Percentiles rank a stretch among this genome's conserved stretches.
phyloP scores from a whole-genome alignment of 2,329 filamentous ascomycete species.

The Apiospora arundinis region DNA sequence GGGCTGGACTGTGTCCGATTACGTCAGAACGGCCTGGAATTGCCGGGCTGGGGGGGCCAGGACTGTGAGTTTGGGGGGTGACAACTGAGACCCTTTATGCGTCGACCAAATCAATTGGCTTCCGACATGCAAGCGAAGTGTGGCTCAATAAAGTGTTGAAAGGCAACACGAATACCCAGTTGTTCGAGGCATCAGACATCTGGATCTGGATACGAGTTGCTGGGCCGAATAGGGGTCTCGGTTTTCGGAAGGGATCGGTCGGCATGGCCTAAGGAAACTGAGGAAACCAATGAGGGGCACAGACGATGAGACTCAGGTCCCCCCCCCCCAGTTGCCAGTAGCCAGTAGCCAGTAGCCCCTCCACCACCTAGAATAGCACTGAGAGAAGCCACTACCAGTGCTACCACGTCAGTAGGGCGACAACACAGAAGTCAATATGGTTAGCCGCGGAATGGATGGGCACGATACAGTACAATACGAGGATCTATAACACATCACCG shows the following conservation, averaged over 20 bases:
- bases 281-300: neutral
- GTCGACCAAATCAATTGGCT: neutral
- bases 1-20: neutral
- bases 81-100: neutral
- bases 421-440: conserved; percentile 6
- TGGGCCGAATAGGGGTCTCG: neutral
- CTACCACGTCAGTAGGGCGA: conserved; percentile 7
- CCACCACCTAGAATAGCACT: neutral
- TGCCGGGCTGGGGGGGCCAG: neutral
- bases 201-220: neutral
- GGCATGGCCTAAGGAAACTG: neutral
- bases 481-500: neutral
- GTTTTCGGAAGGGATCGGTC: neutral
- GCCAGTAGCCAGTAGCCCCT: too few species aligned
- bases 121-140: neutral
- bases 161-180: neutral
- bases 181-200: neutral
- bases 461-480: neutral
- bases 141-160: neutral
- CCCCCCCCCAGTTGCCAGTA: neutral
- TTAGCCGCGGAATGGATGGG: neutral
- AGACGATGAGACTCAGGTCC: neutral
- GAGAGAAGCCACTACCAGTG: neutral
- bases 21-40: conserved; percentile 9
- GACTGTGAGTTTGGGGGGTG: neutral